Base-by-base conservation (phyloP, 805 yeast genomes). In the Priceomyces melissophilus region DNA sequence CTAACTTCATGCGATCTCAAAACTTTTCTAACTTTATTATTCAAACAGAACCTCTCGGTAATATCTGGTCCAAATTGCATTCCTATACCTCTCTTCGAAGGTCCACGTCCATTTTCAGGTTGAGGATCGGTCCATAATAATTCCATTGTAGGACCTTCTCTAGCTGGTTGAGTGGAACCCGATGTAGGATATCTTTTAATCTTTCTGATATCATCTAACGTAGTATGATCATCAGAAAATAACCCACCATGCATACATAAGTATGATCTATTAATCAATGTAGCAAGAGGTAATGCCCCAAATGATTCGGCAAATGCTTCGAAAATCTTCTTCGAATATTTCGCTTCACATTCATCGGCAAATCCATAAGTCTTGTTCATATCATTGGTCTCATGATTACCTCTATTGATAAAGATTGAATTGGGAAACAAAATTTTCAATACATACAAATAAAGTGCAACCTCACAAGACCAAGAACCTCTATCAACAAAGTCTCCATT, bases 401-500 rank as follows among this genome's bases (percentile, higher is more conserved):
- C 99, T 58, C 99, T 76, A 65, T 93, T 93, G 45, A 93, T 61
- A 63, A 67, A 89, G 34, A 91, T 61, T 34, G 75, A 72, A 2
- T 66, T 55, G 11, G 99, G 99, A 54, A 75, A 84, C 27, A 84
- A 62, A 28, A 89, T 69, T 65, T 93, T 93, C 61, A 87, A 75
- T 10, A 82, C 73, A 60, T 86, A 89, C 32, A 87, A 73, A 25
- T 84, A 69, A 35, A 93, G 66, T 2, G 96, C 96, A 35, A 93
- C 96, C 60, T 93, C 99, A 57, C 96, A 87, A 3, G 97, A 88
- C 98, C 99, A 91, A 12, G 96, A 86, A 4, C 99, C 99, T 56
- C 99, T 76, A 61, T 93, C 99, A 3, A 93, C 99, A 65, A 93
- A 91, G 65, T 93, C 99, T 33, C 99, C 99, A 56, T 93, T 93